phyloP scores from a whole-genome alignment of 2,329 filamentous ascomycete genomes.

The Zasmidium citrigriseum region DNA sequence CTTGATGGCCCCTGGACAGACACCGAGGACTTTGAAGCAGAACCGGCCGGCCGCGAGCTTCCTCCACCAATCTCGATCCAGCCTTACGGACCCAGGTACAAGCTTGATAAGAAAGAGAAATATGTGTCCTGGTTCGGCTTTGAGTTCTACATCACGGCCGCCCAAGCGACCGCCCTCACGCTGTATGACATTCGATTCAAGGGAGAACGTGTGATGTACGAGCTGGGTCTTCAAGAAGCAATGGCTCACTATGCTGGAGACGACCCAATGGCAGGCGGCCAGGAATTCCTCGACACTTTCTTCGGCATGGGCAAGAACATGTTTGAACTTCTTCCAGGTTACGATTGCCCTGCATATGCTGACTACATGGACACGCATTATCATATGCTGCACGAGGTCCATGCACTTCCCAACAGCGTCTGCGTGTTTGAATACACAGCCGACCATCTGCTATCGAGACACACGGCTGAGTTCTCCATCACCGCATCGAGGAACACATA shows the following conservation, averaged over 20 bases:
- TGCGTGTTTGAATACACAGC: constrained; percentile 59
- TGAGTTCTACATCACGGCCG: constrained; percentile 53
- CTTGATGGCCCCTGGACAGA: constrained; percentile 52
- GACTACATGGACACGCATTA: constrained; percentile 54
- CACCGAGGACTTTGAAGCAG: constrained; percentile 46
- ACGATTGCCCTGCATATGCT: constrained; percentile 56
- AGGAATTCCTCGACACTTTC: constrained; percentile 33
- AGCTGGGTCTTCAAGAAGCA: constrained; percentile 56
- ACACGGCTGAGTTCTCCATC: constrained; percentile 45
- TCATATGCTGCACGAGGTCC: constrained; percentile 45
- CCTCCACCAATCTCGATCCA: constrained; percentile 46
- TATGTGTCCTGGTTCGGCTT: constrained; percentile 58
- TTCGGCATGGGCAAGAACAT: constrained; percentile 48
- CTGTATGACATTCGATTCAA: constrained; percentile 55
- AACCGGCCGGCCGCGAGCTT: constrained; percentile 52
- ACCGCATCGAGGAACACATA: constrained; percentile 48
- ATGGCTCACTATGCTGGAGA: constrained; percentile 55
- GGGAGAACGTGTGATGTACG: constrained; percentile 54
- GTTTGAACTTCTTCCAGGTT: constrained; percentile 52
- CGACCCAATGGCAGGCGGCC: constrained; percentile 47
- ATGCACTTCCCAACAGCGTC: constrained; percentile 49
- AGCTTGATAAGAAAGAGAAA: constrained; percentile 46
- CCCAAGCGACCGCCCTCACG: constrained; percentile 47
- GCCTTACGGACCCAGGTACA: constrained; percentile 42
- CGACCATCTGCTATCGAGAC: constrained; percentile 53